Evolutionary conservation across 2,329 filamentous ascomycete species (phyloP).

Genomic region (Akanthomyces lecanii): DNA sequence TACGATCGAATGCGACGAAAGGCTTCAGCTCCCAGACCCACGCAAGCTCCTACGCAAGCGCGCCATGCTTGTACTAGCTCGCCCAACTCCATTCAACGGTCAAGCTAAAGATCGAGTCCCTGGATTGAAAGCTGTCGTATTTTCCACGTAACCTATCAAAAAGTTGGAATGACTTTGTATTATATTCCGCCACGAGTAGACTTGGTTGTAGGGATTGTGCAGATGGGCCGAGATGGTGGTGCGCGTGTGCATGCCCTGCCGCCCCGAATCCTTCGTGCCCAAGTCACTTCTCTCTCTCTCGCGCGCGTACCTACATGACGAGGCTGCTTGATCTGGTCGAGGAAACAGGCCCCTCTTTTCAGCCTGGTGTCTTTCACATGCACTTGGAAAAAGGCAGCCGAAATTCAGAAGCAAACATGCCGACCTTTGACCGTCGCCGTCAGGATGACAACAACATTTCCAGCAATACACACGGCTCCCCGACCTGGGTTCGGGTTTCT

Average conservation of each 20-base stretch:
- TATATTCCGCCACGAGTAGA: no score
- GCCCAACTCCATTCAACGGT: neutral
- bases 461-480: neutral
- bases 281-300: no score
- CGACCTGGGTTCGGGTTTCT: neutral
- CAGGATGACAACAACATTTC: neutral
- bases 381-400: neutral
- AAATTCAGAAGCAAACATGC: no score
- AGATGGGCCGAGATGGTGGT: no score
- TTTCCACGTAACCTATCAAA: neutral
- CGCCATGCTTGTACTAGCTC: no score
- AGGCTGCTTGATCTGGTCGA: neutral
- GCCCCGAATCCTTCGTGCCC: no score
- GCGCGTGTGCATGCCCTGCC: no score
- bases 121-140: neutral
- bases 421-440: neutral
- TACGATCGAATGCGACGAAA: slow-evolving; percentile 11
- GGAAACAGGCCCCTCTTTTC: neutral
- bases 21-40: neutral
- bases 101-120: neutral
- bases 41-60: slow-evolving; percentile 1
- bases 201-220: no score
- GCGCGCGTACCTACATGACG: neutral
- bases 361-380: neutral
- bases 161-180: neutral